Evolutionary conservation across 257 asterid species (phyloP).

Genomic region (Osmanthus fragrans): DNA sequence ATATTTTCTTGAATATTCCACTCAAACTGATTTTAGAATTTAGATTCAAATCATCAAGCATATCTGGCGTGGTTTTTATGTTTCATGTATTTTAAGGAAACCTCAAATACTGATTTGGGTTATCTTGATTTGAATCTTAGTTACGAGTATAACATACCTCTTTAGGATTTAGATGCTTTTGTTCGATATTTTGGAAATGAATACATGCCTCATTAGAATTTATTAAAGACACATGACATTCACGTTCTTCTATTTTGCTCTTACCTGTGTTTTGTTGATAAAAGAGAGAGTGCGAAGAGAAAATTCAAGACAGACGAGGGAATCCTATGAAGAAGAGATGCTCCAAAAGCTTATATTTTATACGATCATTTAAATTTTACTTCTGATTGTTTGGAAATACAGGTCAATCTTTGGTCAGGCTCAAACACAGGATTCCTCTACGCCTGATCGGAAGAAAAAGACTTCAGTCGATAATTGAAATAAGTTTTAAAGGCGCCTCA

Average conservation of each 20-base stretch:
- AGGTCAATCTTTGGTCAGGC: slow-evolving; percentile 74
- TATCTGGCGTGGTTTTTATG: background rate
- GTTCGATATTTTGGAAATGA: too few species aligned
- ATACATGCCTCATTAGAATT: background rate
- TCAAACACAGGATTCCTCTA: slow-evolving; percentile 49
- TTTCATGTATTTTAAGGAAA: too few species aligned
- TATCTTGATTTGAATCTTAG: background rate
- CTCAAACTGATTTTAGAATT: background rate
- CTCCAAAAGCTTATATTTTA: background rate
- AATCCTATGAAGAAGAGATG: too few species aligned
- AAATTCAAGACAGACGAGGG: too few species aligned
- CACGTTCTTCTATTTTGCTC: background rate
- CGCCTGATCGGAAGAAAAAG: slow-evolving; percentile 43
- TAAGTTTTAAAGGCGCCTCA: background rate
- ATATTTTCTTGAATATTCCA: background rate
- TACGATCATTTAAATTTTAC: background rate
- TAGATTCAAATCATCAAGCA: background rate
- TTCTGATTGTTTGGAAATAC: slow-evolving; percentile 19
- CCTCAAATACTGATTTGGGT: background rate
- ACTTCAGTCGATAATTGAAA: slow-evolving; percentile 26
- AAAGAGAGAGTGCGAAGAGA: too few species aligned
- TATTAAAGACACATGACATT: background rate
- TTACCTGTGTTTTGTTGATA: background rate
- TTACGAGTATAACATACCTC: background rate
- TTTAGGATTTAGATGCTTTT: background rate